Conservation (phyloP, 441 rosid genomes). For the Capsella rubella region DNA sequence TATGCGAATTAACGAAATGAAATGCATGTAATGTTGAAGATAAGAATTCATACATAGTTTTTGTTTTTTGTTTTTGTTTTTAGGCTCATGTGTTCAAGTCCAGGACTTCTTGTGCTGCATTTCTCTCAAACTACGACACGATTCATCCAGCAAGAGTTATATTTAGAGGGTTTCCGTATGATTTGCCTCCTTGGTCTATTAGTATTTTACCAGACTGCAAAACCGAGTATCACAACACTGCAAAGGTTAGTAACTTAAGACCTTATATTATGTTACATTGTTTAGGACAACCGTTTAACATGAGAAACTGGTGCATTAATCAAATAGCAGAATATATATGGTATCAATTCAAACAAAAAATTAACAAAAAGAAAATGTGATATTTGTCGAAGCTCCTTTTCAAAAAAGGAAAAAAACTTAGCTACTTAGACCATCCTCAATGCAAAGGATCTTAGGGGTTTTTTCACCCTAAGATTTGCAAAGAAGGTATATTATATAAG, state of each 20-base stretch:
- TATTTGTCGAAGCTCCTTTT: not conserved
- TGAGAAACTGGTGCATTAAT: constrained; percentile 21
- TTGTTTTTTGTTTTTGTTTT: not conserved
- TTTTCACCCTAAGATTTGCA: no score
- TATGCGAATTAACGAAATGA: constrained; percentile 1
- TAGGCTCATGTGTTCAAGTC: constrained; percentile 58
- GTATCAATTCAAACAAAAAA: constrained; percentile 52
- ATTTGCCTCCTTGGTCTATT: constrained; percentile 60
- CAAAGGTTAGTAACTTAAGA: constrained; percentile 43
- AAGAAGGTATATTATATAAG: no score
- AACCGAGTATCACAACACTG: constrained; percentile 63
- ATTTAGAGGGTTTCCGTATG: constrained; percentile 55
- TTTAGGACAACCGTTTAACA: not conserved
- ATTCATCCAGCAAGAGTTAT: constrained; percentile 38
- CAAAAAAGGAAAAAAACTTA: no score
- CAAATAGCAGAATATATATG: constrained; percentile 71
- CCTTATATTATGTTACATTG: not conserved
- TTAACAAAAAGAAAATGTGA: not conserved
- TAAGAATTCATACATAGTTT: constrained; percentile 6
- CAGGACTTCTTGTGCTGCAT: constrained; percentile 59
- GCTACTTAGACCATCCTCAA: no score
- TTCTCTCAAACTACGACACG: constrained; percentile 59
- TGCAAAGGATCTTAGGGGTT: no score
- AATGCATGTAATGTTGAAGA: constrained; percentile 4
- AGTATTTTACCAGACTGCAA: constrained; percentile 74